Percentiles rank a stretch among this genome's conserved stretches.
These are phyloP conservation scores for Calonectria naviculata DNA, from an alignment of 2,329 filamentous ascomycete genomes.

Conservation along the genomic window DNA sequence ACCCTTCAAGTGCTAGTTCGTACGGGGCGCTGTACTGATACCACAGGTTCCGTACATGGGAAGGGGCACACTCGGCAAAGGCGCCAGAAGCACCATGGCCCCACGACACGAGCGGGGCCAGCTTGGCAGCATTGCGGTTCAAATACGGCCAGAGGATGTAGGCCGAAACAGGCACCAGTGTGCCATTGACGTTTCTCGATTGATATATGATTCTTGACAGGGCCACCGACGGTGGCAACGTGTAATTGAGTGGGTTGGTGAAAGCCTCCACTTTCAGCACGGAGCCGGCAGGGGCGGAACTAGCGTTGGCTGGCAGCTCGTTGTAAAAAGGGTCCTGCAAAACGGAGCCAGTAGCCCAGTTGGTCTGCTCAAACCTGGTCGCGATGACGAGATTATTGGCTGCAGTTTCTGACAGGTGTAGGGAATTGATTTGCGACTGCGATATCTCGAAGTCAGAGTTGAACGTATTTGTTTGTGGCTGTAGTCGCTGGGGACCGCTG, in stretches of 20 bases:
- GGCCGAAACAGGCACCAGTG: constrained; percentile 58
- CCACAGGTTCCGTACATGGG: constrained; percentile 52
- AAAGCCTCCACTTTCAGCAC: constrained; percentile 53
- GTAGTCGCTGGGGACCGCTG: not conserved
- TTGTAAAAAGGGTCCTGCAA: constrained; percentile 2
- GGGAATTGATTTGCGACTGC: not conserved
- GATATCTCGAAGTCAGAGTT: not conserved
- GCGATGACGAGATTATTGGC: constrained; percentile 19
- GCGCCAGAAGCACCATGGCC: constrained; percentile 57
- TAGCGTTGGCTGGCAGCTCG: not conserved
- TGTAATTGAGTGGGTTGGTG: constrained; percentile 52
- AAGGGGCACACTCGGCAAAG: constrained; percentile 52
- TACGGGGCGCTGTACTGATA: constrained; percentile 54
- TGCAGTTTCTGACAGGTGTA: not conserved
- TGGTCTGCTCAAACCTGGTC: constrained; percentile 23
- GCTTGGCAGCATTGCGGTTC: constrained; percentile 6
- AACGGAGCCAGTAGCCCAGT: constrained; percentile 22
- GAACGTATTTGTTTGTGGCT: not conserved
- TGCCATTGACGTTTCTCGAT: constrained; percentile 56
- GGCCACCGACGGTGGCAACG: constrained; percentile 52
- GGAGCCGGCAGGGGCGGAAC: constrained; percentile 40
- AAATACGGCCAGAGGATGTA: constrained; percentile 61
- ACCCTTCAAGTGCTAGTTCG: constrained; percentile 53
- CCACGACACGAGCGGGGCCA: constrained; percentile 52
- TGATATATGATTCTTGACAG: constrained; percentile 62